Evolutionary conservation across 1,284 basidiomycete genomes (phyloP).

Genomic region (Naganishia liquefaciens): DNA sequence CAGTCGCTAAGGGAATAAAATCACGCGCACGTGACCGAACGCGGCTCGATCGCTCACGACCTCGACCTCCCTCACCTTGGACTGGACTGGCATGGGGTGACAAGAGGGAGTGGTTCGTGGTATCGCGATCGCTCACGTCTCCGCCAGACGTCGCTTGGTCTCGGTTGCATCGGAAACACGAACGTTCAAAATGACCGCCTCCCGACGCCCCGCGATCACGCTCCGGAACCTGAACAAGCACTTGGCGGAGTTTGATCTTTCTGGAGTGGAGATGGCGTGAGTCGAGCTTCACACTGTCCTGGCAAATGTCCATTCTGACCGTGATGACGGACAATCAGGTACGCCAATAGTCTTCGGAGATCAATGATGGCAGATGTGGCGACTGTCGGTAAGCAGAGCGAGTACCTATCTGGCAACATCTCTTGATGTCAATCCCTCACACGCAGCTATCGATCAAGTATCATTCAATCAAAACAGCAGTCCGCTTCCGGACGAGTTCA

Average conservation of each 20-base stretch:
- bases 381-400: constrained; percentile 70
- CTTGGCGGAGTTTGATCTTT: constrained; percentile 80
- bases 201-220: constrained; percentile 26
- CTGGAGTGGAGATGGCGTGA: constrained; percentile 88
- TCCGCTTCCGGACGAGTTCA: constrained; percentile 95
- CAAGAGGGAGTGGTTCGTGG: neutral
- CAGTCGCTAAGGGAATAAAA: constrained; percentile 25
- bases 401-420: neutral
- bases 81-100: neutral
- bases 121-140: neutral
- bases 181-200: constrained; percentile 5
- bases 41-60: constrained; percentile 2
- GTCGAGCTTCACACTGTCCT: constrained; percentile 43
- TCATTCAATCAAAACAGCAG: constrained; percentile 89
- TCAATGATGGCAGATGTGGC: constrained; percentile 95
- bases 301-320: constrained; percentile 14
- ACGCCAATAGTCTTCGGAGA: constrained; percentile 84
- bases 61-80: neutral
- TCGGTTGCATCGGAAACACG: too few species aligned
- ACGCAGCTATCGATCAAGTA: constrained; percentile 90
- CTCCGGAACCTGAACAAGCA: constrained; percentile 64
- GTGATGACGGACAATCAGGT: constrained; percentile 55
- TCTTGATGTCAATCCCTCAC: constrained; percentile 18
- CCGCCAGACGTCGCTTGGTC: too few species aligned
- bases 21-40: constrained; percentile 23